These are phyloP conservation scores for Penicillium vulpinum DNA, from an alignment of 2,329 filamentous ascomycete genomes.

Conservation along the genomic window DNA sequence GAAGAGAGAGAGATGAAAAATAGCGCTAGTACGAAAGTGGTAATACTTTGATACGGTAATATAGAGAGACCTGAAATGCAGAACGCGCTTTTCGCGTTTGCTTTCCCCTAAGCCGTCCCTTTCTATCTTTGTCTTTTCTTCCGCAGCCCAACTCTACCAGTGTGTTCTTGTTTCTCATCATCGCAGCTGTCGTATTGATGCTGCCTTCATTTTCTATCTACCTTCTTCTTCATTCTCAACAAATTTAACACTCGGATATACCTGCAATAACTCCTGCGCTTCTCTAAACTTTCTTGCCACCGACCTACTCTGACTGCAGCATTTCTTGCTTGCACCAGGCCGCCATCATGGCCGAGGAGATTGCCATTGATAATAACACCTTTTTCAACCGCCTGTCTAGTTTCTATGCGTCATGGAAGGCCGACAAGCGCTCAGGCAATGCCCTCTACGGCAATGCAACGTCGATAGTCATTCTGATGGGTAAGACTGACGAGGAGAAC, in stretches of 20 bases:
- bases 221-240: constrained; percentile 1
- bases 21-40: constrained; percentile 19
- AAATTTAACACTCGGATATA: not conserved
- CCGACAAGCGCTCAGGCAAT: constrained; percentile 86
- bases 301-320: constrained; percentile 13
- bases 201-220: constrained; percentile 1
- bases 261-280: not conserved
- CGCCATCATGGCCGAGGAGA: constrained; percentile 67
- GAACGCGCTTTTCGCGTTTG: constrained; percentile 31
- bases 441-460: constrained; percentile 80
- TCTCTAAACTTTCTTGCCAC: not conserved
- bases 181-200: not conserved
- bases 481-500: constrained; percentile 86
- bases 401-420: constrained; percentile 91
- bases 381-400: constrained; percentile 92
- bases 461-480: constrained; percentile 87
- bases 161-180: not conserved
- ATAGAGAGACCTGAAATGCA: constrained; percentile 10
- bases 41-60: constrained; percentile 22
- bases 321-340: constrained; percentile 17
- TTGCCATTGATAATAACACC: constrained; percentile 89
- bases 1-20: not conserved
- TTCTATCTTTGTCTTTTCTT: constrained; percentile 4
- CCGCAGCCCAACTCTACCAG: not conserved
- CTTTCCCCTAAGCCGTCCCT: not conserved